Evolutionary conservation across 257 asterid species (phyloP).

Genomic region (Nicotiana undulata): DNA sequence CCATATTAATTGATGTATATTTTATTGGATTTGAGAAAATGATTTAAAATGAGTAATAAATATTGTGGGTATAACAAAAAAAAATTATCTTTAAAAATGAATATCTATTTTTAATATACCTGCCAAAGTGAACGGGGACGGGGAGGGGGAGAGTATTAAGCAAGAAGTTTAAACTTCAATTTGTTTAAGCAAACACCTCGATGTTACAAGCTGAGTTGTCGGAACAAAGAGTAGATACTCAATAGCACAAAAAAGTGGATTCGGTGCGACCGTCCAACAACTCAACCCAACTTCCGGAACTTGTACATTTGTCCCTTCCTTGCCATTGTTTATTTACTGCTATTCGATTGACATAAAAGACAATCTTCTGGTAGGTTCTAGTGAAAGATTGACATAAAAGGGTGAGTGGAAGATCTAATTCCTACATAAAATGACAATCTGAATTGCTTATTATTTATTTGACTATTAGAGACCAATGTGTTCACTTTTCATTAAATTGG

Average conservation of each 20-base stretch:
- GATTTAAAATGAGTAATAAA: too few species aligned
- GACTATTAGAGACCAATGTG: not conserved
- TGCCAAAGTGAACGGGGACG: too few species aligned
- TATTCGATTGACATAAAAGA: not conserved
- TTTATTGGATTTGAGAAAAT: too few species aligned
- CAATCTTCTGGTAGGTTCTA: not conserved
- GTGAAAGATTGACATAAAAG: not conserved
- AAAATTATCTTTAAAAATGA: too few species aligned
- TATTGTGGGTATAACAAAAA: too few species aligned
- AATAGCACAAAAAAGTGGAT: not conserved
- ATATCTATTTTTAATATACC: too few species aligned
- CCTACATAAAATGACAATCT: not conserved
- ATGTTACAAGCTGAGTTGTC: not conserved
- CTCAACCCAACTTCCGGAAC: not conserved
- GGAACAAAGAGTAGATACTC: not conserved
- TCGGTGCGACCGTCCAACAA: not conserved
- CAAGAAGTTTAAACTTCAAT: not conserved
- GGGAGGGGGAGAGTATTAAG: too few species aligned
- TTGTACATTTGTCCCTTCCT: not conserved
- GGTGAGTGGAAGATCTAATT: not conserved
- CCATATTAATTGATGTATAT: too few species aligned
- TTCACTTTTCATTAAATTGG: not conserved
- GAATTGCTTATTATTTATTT: not conserved
- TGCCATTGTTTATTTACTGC: not conserved
- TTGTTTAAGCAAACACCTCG: not conserved